Evolutionary conservation across 106 monocot species (phyloP).

Genomic region (Dioscorea dumetorum): DNA sequence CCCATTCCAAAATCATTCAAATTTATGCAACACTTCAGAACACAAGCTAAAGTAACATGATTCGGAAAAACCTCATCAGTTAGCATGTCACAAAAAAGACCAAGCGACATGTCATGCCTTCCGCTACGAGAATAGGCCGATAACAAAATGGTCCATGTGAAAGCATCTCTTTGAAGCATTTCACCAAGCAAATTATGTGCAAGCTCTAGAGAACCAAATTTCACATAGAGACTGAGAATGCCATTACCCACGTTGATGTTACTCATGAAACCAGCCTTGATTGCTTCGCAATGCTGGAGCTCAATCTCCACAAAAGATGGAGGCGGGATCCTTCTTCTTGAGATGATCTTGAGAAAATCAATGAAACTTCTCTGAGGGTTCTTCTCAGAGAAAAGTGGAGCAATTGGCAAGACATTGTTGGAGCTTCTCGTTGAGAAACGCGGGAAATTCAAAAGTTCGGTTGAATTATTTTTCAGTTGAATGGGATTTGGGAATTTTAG

Average conservation of each 20-base stretch:
- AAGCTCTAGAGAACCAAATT: constrained; percentile 13
- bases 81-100: constrained; percentile 36
- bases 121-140: constrained; percentile 32
- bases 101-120: constrained; percentile 17
- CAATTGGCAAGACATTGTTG: background rate
- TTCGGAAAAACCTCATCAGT: constrained; percentile 28
- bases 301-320: constrained; percentile 7
- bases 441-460: too few species aligned
- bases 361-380: constrained; percentile 8
- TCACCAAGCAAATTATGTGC: constrained; percentile 59
- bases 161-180: constrained; percentile 21
- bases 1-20: constrained; percentile 15
- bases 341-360: constrained; percentile 9
- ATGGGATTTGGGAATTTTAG: too few species aligned
- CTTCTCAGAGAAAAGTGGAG: background rate
- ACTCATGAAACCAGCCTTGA: constrained; percentile 23
- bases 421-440: too few species aligned
- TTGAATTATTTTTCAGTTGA: too few species aligned
- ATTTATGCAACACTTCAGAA: constrained; percentile 45
- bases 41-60: constrained; percentile 45
- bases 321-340: background rate
- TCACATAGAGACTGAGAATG: constrained; percentile 26
- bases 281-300: constrained; percentile 29
- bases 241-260: constrained; percentile 15
- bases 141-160: constrained; percentile 49